Base-by-base conservation (phyloP, 176 grass and related monocot genomes). In the Typha latifolia region DNA sequence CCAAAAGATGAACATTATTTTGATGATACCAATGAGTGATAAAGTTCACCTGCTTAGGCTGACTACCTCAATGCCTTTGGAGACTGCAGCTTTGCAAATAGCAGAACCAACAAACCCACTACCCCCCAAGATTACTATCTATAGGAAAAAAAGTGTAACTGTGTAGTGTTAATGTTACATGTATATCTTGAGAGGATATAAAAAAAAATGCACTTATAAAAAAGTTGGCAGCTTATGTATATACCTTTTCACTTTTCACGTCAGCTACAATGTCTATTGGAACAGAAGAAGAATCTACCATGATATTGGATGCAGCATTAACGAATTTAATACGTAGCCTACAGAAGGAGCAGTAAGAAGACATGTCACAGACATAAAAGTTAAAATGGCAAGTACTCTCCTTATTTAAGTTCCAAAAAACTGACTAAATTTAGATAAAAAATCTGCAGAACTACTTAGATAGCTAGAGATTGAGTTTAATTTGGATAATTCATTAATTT, bases 61-160 rank as follows among this genome's bases (percentile, higher is more conserved):
- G 67, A 87, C 89, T 48, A 90, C 94, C 78, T 90, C 89, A 24
- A 93, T 87, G 70, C 94, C 89, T 74, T 86, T 93, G 11, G 80
- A 78, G 14, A 85, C 81, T 29, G 89, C 89, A 78, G 89, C 89
- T 78, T 77, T 93, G 89, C 94, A 99, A 48, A 93, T 87, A 66
- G 94, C 78, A 48, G 94, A 93, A 51, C 94, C 94, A 31, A 90
- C 94, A 80, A 99, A 99, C 47, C 86, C 94, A 48, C 72, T 93
- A 62, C 89, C 94, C 43, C 89, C 94, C 72, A 92, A 83, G 62
- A 93, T 80, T 74, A 92, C 83, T 78, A 99, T 93, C 89, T 97
- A 78, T 72, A 67, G 32, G 32, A 32, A 56, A 49, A 5, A 27
- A 48, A 22, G 34, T 61, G 43, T 48, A 2, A 14, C 29, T 19